Evolutionary conservation across 352 stramenopile species (phyloP).

Genomic region (Globisporangium nunn): DNA sequence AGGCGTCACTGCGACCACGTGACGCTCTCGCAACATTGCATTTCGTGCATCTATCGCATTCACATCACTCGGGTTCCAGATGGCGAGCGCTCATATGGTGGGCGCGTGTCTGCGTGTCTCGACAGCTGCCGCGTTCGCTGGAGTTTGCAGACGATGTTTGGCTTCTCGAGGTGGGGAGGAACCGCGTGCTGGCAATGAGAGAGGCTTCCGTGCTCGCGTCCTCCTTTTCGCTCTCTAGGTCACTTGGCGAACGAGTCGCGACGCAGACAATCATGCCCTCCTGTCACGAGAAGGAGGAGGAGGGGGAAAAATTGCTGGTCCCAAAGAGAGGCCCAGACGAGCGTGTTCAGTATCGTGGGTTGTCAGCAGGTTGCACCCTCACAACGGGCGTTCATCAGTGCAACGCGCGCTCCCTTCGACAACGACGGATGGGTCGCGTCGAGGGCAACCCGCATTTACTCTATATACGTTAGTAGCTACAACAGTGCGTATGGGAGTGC

Average conservation of each 20-base stretch:
- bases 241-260: too few relatives aligned
- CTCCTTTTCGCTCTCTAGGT: too few relatives aligned
- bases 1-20: background rate
- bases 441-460: background rate
- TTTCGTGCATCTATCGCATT: background rate
- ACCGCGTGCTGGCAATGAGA: too few relatives aligned
- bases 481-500: slow-evolving; percentile 34
- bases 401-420: slow-evolving; percentile 66
- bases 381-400: slow-evolving; percentile 62
- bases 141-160: too few relatives aligned
- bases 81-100: background rate
- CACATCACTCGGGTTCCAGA: background rate
- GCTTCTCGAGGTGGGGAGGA: too few relatives aligned
- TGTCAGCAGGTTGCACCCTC: slow-evolving; percentile 74
- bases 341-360: slow-evolving; percentile 74
- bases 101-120: background rate
- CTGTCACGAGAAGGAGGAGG: slow-evolving; percentile 9
- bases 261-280: background rate
- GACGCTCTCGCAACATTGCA: background rate
- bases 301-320: slow-evolving; percentile 65
- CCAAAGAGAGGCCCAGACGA: slow-evolving; percentile 31
- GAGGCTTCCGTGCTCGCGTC: too few relatives aligned
- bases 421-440: slow-evolving; percentile 35
- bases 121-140: too few relatives aligned
- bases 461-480: slow-evolving; percentile 12